Conservation (phyloP, 345 rosid species). For the Psidium guajava region DNA sequence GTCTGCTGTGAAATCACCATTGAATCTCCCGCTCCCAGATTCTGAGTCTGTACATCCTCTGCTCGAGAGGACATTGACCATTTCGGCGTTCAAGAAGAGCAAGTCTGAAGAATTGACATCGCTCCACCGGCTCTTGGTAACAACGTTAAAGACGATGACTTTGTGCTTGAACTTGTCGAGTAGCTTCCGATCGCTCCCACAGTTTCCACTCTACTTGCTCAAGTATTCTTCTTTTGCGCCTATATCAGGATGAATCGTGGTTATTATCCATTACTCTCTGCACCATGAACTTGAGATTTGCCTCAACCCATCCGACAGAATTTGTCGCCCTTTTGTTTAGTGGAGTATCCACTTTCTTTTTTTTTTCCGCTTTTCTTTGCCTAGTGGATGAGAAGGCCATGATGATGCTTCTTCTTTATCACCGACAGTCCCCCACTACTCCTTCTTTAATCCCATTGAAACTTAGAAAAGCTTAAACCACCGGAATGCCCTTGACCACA, state of each 20-base stretch:
- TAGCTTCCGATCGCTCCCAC: neutral
- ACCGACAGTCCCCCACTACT: too few relatives aligned
- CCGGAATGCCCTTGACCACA: too few relatives aligned
- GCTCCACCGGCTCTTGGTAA: slow-evolving; percentile 36
- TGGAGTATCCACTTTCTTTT: too few relatives aligned
- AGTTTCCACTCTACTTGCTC: neutral
- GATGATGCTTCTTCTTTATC: too few relatives aligned
- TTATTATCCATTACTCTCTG: slow-evolving; percentile 15
- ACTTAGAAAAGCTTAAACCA: too few relatives aligned
- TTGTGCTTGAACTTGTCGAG: slow-evolving; percentile 37
- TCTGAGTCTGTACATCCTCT: slow-evolving; percentile 5
- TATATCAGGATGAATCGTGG: slow-evolving; percentile 9
- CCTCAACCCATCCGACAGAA: too few relatives aligned
- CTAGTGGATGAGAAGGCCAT: too few relatives aligned
- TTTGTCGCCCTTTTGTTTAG: too few relatives aligned
- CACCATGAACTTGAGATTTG: slow-evolving; percentile 20
- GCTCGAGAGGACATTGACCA: slow-evolving; percentile 21
- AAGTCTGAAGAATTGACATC: slow-evolving; percentile 42
- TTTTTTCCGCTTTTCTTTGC: too few relatives aligned
- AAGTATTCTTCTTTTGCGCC: slow-evolving; percentile 8
- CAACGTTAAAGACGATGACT: slow-evolving; percentile 24
- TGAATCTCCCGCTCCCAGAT: slow-evolving; percentile 4
- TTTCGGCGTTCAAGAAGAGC: slow-evolving; percentile 26
- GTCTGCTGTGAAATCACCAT: neutral
- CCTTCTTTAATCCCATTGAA: too few relatives aligned